Evolutionary conservation across 2,329 filamentous ascomycete species (phyloP).

Genomic region (Sporothrix humicola): DNA sequence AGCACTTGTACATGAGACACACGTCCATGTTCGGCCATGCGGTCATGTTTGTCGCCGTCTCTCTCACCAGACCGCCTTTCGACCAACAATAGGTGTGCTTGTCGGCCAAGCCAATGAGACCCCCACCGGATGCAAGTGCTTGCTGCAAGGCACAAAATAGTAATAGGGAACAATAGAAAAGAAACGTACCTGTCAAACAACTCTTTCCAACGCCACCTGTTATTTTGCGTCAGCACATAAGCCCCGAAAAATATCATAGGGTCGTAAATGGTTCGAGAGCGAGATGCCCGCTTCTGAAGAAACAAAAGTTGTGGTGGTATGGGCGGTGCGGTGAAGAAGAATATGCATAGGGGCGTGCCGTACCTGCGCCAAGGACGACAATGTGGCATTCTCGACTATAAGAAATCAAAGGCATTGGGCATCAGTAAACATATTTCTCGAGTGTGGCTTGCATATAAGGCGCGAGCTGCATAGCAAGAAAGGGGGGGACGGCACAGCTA

Average conservation of each 20-base stretch:
- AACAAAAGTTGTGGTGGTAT: neutral
- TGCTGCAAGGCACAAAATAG: slow-evolving; percentile 34
- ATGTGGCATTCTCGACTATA: slow-evolving; percentile 78
- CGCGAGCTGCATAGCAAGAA: neutral
- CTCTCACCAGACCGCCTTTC: neutral
- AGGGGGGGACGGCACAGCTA: neutral
- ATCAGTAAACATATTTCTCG: slow-evolving; percentile 25
- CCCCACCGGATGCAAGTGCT: slow-evolving; percentile 32
- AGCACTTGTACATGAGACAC: neutral
- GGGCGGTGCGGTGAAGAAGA: neutral
- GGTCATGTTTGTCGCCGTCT: neutral
- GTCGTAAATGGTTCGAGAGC: neutral
- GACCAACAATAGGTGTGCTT: neutral
- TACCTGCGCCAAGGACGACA: slow-evolving; percentile 80
- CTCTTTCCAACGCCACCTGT: slow-evolving; percentile 91
- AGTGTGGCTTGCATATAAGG: slow-evolving; percentile 10
- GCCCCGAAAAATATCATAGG: neutral
- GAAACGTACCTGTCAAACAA: slow-evolving; percentile 77
- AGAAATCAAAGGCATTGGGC: slow-evolving; percentile 7
- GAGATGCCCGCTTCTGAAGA: slow-evolving; percentile 24
- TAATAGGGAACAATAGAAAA: neutral
- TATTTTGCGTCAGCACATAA: slow-evolving; percentile 10
- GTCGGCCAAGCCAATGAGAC: neutral
- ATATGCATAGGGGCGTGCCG: slow-evolving; percentile 43
- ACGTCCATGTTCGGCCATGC: neutral